Evolutionary conservation across 2,329 filamentous ascomycete genomes (phyloP).

Genomic region (Gaeumannomyces tritici): DNA sequence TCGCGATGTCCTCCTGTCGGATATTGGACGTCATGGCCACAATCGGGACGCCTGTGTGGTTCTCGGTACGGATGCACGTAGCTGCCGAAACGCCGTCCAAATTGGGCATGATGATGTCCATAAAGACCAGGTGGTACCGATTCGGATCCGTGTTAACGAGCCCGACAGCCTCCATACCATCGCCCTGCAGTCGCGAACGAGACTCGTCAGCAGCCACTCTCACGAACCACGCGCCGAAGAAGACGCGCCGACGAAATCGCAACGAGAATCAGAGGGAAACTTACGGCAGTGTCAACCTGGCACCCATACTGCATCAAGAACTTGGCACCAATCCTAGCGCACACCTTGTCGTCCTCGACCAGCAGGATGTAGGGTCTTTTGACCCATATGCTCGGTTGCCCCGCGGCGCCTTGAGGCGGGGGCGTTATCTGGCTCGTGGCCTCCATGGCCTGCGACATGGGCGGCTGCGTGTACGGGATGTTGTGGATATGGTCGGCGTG

Average conservation of each 20-base stretch:
- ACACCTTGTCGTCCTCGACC: constrained; percentile 72
- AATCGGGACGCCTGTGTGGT: constrained; percentile 66
- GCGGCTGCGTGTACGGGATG: constrained; percentile 73
- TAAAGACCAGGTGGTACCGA: constrained; percentile 62
- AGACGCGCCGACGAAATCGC: background rate
- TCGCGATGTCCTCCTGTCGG: constrained; percentile 87
- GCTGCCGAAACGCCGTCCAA: constrained; percentile 92
- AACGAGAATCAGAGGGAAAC: constrained; percentile 16
- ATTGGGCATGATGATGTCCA: constrained; percentile 97
- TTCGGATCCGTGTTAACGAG: constrained; percentile 53
- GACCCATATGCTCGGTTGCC: background rate
- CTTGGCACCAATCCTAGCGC: constrained; percentile 58
- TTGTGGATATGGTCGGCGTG: constrained; percentile 91
- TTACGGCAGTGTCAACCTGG: constrained; percentile 57
- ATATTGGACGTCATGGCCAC: constrained; percentile 99
- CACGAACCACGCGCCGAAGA: background rate
- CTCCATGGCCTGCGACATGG: constrained; percentile 29
- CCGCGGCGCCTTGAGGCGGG: constrained; percentile 17
- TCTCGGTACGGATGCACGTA: constrained; percentile 82
- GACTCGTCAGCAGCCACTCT: constrained; percentile 12
- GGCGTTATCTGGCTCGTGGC: constrained; percentile 20
- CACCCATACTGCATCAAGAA: constrained; percentile 58
- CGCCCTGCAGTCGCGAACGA: constrained; percentile 33
- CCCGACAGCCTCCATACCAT: constrained; percentile 85
- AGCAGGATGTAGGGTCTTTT: constrained; percentile 73